Evolutionary conservation across 1,284 basidiomycete species (phyloP).

Genomic region (Trichosporon coremiiforme): DNA sequence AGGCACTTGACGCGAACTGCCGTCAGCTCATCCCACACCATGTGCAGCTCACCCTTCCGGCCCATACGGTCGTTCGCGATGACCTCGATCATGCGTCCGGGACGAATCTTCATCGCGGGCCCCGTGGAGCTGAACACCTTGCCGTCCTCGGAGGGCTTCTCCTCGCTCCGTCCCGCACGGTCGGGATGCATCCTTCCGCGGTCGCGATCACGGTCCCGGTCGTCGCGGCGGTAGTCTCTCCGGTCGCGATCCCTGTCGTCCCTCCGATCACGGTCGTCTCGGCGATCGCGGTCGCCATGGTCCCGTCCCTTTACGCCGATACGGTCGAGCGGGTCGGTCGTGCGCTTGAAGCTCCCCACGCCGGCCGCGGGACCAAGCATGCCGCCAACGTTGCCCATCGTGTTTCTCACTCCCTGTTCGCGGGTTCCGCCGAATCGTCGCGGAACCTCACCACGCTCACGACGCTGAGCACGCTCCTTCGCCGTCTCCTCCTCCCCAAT

Average conservation of each 20-base stretch:
- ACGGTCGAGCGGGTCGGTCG: conserved; percentile 47
- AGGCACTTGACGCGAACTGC: conserved; percentile 89
- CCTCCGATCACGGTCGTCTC: conserved; percentile 25
- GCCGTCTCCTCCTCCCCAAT: conserved; percentile 39
- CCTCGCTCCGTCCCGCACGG: conserved; percentile 11
- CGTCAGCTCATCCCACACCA: conserved; percentile 7
- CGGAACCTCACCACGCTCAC: conserved; percentile 50
- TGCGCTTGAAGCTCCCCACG: conserved; percentile 44
- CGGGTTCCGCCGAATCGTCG: conserved; percentile 50
- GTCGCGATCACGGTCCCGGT: conserved; percentile 21
- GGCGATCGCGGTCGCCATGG: conserved; percentile 27
- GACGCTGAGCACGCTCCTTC: conserved; percentile 45
- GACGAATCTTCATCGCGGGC: conserved; percentile 26
- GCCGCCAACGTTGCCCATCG: conserved; percentile 43
- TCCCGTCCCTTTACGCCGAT: conserved; percentile 32
- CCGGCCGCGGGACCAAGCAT: conserved; percentile 27
- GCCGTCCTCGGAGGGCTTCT: conserved; percentile 23
- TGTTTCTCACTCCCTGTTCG: conserved; percentile 52
- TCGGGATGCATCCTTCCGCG: conserved; percentile 23
- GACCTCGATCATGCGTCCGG: conserved; percentile 66
- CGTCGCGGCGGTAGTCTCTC: conserved; percentile 25
- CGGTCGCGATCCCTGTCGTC: conserved; percentile 24
- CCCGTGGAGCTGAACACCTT: conserved; percentile 15
- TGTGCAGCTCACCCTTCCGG: conserved; percentile 71
- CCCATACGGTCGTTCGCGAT: conserved; percentile 97